These are phyloP conservation scores for Xerocomus spinulosus DNA, from an alignment of 768 basidiomycete species.

Conservation along the genomic window DNA sequence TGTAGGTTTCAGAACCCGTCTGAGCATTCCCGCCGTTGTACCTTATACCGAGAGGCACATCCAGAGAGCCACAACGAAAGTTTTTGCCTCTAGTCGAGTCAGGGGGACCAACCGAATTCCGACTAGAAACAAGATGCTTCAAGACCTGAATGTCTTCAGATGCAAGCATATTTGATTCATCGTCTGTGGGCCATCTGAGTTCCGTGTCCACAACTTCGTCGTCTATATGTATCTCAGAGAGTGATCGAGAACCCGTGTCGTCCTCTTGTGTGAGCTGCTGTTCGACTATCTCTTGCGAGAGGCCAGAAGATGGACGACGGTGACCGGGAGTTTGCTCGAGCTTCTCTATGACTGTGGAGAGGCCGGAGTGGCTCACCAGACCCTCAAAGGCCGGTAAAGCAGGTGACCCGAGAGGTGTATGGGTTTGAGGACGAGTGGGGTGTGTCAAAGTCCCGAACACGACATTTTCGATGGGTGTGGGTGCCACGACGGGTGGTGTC, in stretches of 20 bases:
- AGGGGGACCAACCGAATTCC: constrained; percentile 1
- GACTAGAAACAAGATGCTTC: background rate
- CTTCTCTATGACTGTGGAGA: constrained; percentile 15
- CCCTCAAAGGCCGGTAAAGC: constrained; percentile 21
- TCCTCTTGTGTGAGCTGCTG: constrained; percentile 45
- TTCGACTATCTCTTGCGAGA: constrained; percentile 43
- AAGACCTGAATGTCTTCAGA: background rate
- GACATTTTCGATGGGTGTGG: background rate
- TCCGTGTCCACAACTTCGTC: constrained; percentile 13
- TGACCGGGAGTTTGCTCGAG: constrained; percentile 15
- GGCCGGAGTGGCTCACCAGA: constrained; percentile 8
- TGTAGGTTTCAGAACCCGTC: background rate
- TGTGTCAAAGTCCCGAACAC: constrained; percentile 17
- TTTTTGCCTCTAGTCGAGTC: constrained; percentile 9
- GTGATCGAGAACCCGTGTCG: constrained; percentile 10
- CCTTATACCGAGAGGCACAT: constrained; percentile 10
- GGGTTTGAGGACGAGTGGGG: constrained; percentile 15
- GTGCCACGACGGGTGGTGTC: background rate
- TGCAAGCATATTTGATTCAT: constrained; percentile 7
- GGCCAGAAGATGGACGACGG: constrained; percentile 25
- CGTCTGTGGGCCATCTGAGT: constrained; percentile 28
- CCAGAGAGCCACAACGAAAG: constrained; percentile 22
- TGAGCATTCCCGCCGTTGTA: background rate
- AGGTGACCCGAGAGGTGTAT: constrained; percentile 11
- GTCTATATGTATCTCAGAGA: too few species aligned